Evolutionary conservation across 2,329 filamentous ascomycete species (phyloP).

Genomic region (Aspergillus carbonarius): DNA sequence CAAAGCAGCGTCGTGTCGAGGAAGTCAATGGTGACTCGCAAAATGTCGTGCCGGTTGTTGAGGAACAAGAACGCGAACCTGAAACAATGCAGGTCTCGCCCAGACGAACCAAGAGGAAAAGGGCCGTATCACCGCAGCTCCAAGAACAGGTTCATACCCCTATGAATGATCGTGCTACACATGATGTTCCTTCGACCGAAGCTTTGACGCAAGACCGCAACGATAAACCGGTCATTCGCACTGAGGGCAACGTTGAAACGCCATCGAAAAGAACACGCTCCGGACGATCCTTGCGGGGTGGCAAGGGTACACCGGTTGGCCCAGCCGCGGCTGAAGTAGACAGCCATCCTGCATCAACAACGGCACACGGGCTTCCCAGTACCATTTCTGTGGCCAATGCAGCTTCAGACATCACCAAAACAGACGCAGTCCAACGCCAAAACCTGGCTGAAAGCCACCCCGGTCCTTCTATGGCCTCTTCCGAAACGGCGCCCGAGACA

Average conservation of each 20-base stretch:
- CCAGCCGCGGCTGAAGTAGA: not conserved
- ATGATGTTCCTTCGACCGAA: not conserved
- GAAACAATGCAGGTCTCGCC: not conserved
- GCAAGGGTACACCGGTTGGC: not conserved
- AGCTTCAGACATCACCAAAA: not conserved
- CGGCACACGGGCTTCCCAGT: not conserved
- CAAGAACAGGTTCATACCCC: not conserved
- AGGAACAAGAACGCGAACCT: not conserved
- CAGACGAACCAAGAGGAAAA: slow-evolving; percentile 1
- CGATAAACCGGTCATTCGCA: not conserved
- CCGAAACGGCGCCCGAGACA: not conserved
- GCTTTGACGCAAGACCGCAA: not conserved
- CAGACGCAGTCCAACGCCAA: not conserved
- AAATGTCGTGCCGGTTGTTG: not conserved
- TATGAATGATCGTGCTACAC: not conserved
- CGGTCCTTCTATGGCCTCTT: not conserved
- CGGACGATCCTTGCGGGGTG: not conserved
- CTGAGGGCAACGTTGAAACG: not conserved
- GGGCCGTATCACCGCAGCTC: slow-evolving; percentile 1
- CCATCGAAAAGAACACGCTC: slow-evolving; percentile 18
- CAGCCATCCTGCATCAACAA: not conserved
- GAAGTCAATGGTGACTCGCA: slow-evolving; percentile 8
- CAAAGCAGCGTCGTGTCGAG: slow-evolving; percentile 22
- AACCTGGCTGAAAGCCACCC: not conserved
- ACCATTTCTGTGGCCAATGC: not conserved